Evolutionary conservation across 2,329 filamentous ascomycete species (phyloP), one percentile per base, ranked within the genome.

Genomic region (Clathrospora elynae): DNA sequence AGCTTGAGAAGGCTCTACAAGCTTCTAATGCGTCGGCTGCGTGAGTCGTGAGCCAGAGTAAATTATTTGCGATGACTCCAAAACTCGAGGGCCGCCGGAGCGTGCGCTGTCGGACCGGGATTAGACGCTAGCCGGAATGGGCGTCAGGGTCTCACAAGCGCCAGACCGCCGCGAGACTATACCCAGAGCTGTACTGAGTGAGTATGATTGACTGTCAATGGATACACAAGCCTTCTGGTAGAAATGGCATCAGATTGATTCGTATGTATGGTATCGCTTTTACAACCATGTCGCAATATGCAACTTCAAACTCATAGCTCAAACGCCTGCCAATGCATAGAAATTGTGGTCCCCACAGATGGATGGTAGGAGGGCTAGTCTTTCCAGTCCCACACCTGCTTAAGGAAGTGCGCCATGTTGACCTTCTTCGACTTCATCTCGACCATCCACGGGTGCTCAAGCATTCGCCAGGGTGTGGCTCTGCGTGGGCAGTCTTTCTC

Each of bases 361-460:
- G 31, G 19, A 18, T 33, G 20, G 37, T 37, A 22, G 25, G 10
- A 26, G 10, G 6, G 35, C 57, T 68, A 84, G 51, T 90, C 84
- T 53, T 93, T 85, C 93, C 93, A 99, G 46, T 91, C 93, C 93
- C 93, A 99, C 29, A 99, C 93, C 61, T 93, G 90, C 49, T 86
- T 84, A 46, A 99, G 80, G 72, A 96, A 99, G 63, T 90, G 88
- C 55, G 84, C 84, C 91, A 99, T 97, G 73, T 97, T 97, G 68
- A 99, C 93, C 59, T 93, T 89, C 78, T 96, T 97, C 40, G 83
- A 80, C 63, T 86, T 87, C 89, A 97, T 97, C 64, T 99, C 93
- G 28, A 89, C 77, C 86, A 99, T 96, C 93, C 93, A 99, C 2
- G 93, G 93, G 73, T 99, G 93, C 67, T 99, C 93, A 53, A 96